Percentiles rank a stretch among this genome's conserved stretches.
Conservation (phyloP, 2,329 filamentous ascomycete genomes). For the Fusarium oxysporum region DNA sequence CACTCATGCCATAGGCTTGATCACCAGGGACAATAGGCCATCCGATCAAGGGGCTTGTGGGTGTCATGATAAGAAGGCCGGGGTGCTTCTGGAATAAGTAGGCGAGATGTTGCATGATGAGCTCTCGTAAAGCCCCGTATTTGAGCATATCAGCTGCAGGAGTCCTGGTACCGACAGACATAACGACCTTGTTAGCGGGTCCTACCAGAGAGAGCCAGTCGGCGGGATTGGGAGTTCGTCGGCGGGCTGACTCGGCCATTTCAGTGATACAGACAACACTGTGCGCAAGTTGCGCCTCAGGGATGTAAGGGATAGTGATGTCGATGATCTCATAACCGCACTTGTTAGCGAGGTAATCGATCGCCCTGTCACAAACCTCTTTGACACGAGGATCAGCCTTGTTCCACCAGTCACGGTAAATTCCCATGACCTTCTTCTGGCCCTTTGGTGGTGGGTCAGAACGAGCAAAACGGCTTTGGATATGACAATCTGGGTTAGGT, state of each 20-base stretch:
- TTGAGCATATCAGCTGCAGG: conserved; percentile 77
- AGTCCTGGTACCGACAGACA: conserved; percentile 73
- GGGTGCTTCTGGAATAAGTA: conserved; percentile 77
- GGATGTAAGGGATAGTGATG: conserved; percentile 73
- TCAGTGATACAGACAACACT: conserved; percentile 82
- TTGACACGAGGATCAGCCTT: conserved; percentile 71
- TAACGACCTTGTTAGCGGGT: conserved; percentile 75
- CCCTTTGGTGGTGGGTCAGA: conserved; percentile 59
- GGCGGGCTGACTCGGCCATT: conserved; percentile 62
- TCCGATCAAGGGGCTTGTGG: conserved; percentile 79
- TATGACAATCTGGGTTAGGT: conserved; percentile 72
- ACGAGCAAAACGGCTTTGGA: conserved; percentile 72
- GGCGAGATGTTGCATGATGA: conserved; percentile 84
- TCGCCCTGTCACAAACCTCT: conserved; percentile 68
- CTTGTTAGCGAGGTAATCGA: conserved; percentile 67
- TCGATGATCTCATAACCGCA: conserved; percentile 64
- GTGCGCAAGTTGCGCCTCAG: conserved; percentile 81
- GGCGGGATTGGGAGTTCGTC: conserved; percentile 56
- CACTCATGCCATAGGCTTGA: conserved; percentile 76
- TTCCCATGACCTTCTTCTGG: conserved; percentile 74
- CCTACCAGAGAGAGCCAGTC: conserved; percentile 69
- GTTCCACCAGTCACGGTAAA: conserved; percentile 67
- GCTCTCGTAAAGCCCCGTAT: conserved; percentile 77
- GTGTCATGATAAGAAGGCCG: conserved; percentile 81
- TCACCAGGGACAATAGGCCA: conserved; percentile 74